Evolutionary conservation across 2,329 filamentous ascomycete genomes (phyloP), one percentile per base, ranked within the genome.

Genomic region (Fusarium euwallaceae): DNA sequence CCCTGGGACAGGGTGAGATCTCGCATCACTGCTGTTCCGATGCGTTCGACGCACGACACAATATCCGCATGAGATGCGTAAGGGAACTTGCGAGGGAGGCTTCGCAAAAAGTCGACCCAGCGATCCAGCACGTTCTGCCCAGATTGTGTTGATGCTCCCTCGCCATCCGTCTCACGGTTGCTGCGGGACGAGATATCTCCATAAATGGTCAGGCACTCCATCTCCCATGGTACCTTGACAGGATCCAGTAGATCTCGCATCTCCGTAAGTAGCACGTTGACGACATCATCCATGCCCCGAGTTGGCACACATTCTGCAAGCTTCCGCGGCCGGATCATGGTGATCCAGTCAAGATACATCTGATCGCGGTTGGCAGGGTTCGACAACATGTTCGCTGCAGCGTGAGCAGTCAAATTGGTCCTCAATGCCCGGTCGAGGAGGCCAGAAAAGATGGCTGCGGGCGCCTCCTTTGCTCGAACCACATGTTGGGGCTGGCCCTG

Each of bases 301-400:
- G 88, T 88, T 0, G 91, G 91, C 7, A 93, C 86, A 69, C 87
- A 89, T 77, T 93, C 90, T 1, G 90, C 89, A 67, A 92, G 84
- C 79, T 92, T 92, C 56, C 90, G 88, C 11, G 89, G 85, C 29
- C 89, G 86, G 34, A 92, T 89, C 84, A 90, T 89, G 3, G 87
- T 91, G 45, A 95, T 91, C 92, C 95, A 98, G 80, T 99, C 97
- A 61, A 93, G 87, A 86, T 97, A 98, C 97, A 99, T 98, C 79
- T 97, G 93, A 75, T 97, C 95, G 64, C 97, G 91, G 81, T 97
- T 97, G 55, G 94, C 93, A 20, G 95, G 92, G 78, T 96, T 94
- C 9, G 94, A 94, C 14, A 99, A 88, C 89, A 98, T 95, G 73
- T 97, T 97, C 24, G 95, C 96, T 2, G 96, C 95, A 2, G 97